phyloP scores from a whole-genome alignment of 495 filamentous ascomycete genomes.

The Penicillium herquei region DNA sequence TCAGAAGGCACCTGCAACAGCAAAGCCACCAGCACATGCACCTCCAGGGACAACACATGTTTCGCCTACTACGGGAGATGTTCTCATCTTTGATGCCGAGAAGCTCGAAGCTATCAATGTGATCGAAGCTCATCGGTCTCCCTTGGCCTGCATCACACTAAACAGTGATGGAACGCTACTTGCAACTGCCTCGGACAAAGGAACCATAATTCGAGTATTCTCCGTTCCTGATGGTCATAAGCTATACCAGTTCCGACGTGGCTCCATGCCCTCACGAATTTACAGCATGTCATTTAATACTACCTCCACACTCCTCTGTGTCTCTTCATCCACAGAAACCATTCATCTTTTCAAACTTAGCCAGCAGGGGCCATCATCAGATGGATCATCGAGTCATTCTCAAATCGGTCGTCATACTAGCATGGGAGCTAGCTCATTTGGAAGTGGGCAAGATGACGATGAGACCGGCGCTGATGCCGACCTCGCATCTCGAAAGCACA shows the following conservation, averaged over 20 bases:
- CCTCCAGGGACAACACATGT: slow-evolving; percentile 73
- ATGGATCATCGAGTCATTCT: slow-evolving; percentile 33
- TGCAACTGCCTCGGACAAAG: slow-evolving; percentile 94
- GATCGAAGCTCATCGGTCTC: slow-evolving; percentile 88
- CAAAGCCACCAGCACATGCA: slow-evolving; percentile 74
- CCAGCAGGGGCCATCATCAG: slow-evolving; percentile 31
- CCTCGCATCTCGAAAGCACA: slow-evolving; percentile 45
- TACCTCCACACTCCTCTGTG: slow-evolving; percentile 86
- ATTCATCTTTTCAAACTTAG: slow-evolving; percentile 92
- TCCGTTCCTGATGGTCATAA: slow-evolving; percentile 85
- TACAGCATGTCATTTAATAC: slow-evolving; percentile 99
- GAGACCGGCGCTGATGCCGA: slow-evolving; percentile 32
- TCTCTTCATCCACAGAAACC: slow-evolving; percentile 93
- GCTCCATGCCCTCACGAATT: slow-evolving; percentile 89
- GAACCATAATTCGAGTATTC: slow-evolving; percentile 95
- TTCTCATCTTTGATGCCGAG: slow-evolving; percentile 84
- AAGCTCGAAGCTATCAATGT: slow-evolving; percentile 90
- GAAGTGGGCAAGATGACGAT: slow-evolving; percentile 38
- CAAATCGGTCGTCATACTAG: slow-evolving; percentile 36
- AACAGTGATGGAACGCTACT: slow-evolving; percentile 92
- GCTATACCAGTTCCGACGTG: slow-evolving; percentile 90
- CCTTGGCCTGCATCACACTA: slow-evolving; percentile 81
- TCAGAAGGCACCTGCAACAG: slow-evolving; percentile 67
- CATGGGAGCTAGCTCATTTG: slow-evolving; percentile 37
- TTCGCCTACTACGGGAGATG: slow-evolving; percentile 84